phyloP scores from a whole-genome alignment of 1,284 basidiomycete species.

The Ceratobasidium sp. region DNA sequence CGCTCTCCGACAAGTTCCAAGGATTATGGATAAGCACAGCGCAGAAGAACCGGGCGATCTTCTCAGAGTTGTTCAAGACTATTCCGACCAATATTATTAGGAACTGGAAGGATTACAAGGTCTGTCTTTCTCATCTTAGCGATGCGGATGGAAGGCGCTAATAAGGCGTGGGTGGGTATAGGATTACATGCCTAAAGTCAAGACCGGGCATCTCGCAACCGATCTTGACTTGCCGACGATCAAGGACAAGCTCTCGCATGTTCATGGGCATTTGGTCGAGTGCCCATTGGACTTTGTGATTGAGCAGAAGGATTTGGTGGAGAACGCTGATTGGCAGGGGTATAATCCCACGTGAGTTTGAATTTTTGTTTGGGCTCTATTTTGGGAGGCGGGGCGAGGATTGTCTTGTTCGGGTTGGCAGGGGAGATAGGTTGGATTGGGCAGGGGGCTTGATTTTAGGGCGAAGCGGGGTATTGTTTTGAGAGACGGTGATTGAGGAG shows the following conservation, averaged over 20 bases:
- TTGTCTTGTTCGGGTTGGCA: no score
- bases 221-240: slow-evolving; percentile 72
- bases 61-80: slow-evolving; percentile 84
- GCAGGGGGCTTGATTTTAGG: no score
- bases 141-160: neutral
- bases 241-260: slow-evolving; percentile 78
- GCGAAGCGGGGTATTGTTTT: no score
- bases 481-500: no score
- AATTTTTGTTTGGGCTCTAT: no score
- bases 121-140: slow-evolving; percentile 58
- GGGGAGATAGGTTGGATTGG: no score
- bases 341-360: slow-evolving; percentile 68
- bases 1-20: slow-evolving; percentile 72
- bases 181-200: slow-evolving; percentile 79
- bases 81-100: slow-evolving; percentile 86
- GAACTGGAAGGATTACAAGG: slow-evolving; percentile 83
- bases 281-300: slow-evolving; percentile 85
- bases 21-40: slow-evolving; percentile 81
- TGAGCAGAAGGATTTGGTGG: slow-evolving; percentile 79
- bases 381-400: no score
- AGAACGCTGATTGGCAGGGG: slow-evolving; percentile 76
- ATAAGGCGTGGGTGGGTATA: slow-evolving; percentile 57
- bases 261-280: slow-evolving; percentile 81
- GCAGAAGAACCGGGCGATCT: slow-evolving; percentile 81
- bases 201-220: slow-evolving; percentile 84